Conservation (phyloP, 1,139 yeast genomes). For the Taphrina wiesneri region DNA sequence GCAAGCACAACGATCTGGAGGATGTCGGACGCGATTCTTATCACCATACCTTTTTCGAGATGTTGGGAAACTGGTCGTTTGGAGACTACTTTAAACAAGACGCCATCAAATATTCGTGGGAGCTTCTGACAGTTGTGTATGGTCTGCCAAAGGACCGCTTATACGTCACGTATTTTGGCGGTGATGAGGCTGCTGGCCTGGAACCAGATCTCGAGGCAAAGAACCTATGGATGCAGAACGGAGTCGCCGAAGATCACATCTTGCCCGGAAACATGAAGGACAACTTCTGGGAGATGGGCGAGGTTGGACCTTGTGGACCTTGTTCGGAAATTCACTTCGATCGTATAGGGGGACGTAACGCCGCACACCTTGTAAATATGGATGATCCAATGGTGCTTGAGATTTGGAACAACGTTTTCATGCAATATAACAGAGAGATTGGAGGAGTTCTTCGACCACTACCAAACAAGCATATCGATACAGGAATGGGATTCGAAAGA, state of each 20-base stretch:
- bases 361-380: constrained; percentile 81
- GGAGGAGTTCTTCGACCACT: constrained; percentile 76
- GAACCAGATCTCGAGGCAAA: constrained; percentile 94
- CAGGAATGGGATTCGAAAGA: constrained; percentile 99
- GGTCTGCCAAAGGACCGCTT: constrained; percentile 75
- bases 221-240: constrained; percentile 78
- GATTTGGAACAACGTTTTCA: constrained; percentile 96
- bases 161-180: constrained; percentile 94
- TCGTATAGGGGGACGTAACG: constrained; percentile 96
- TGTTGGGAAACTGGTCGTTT: constrained; percentile 99
- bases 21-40: constrained; percentile 93
- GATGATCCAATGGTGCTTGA: constrained; percentile 98
- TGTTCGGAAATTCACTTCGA: constrained; percentile 97
- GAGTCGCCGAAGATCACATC: constrained; percentile 88
- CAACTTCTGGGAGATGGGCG: constrained; percentile 99
- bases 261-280: constrained; percentile 87
- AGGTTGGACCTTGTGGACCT: constrained; percentile 99
- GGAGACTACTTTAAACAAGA: constrained; percentile 97
- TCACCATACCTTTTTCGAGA: constrained; percentile 97
- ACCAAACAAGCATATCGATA: constrained; percentile 93
- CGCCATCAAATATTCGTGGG: constrained; percentile 89
- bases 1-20: constrained; percentile 96
- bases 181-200: constrained; percentile 79
- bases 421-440: constrained; percentile 92
- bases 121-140: constrained; percentile 77